Evolutionary conservation across 345 rosid genomes (phyloP).

Genomic region (Jatropha curcas): DNA sequence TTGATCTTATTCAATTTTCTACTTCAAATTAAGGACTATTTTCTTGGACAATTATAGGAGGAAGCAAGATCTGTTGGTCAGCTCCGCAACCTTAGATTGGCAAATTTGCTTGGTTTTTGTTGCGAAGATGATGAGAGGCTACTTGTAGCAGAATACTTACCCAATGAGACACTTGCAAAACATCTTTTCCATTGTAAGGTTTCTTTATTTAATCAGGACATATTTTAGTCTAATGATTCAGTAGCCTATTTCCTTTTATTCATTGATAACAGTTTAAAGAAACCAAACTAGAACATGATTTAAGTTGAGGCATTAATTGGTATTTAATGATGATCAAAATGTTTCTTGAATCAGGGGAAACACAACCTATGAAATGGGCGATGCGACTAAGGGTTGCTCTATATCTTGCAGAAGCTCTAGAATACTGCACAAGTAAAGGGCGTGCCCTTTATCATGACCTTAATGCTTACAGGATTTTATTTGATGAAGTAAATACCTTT

Average conservation of each 20-base stretch:
- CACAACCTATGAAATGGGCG: conserved; percentile 95
- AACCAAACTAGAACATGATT: background rate
- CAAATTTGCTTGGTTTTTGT: conserved; percentile 90
- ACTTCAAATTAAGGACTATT: background rate
- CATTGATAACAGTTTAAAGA: background rate
- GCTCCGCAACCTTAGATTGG: conserved; percentile 69
- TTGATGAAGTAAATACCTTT: conserved; percentile 64
- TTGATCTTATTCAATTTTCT: conserved; percentile 1
- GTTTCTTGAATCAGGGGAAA: conserved; percentile 65
- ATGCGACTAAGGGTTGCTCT: conserved; percentile 91
- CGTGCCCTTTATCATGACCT: conserved; percentile 92
- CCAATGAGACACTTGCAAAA: conserved; percentile 89
- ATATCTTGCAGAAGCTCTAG: conserved; percentile 92
- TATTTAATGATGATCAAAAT: background rate
- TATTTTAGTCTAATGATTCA: no score
- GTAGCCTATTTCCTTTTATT: no score
- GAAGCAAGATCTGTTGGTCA: conserved; percentile 93
- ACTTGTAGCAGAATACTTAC: conserved; percentile 91
- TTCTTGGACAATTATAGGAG: conserved; percentile 46
- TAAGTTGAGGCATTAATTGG: no score
- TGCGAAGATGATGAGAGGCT: conserved; percentile 87
- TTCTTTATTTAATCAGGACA: no score
- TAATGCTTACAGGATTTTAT: conserved; percentile 87
- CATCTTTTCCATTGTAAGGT: conserved; percentile 90
- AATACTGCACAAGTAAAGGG: conserved; percentile 82